Base-by-base conservation (phyloP, 2,329 filamentous ascomycete genomes). In the Fusarium brachygibbosum region DNA sequence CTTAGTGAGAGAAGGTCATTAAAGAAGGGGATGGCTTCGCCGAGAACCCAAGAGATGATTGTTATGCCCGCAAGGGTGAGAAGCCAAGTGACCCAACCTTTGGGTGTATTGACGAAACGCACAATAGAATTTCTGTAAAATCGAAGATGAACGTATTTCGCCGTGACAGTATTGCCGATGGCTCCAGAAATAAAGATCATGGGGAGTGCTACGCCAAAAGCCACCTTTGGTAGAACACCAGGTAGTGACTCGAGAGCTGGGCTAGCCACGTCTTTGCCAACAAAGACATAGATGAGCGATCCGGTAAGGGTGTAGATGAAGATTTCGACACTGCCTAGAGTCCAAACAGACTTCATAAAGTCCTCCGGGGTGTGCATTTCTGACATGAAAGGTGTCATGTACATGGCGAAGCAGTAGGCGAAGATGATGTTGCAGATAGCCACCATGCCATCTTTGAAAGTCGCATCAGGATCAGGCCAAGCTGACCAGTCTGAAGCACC, bases 11-110 rank as follows among this genome's bases (percentile, higher is more conserved):
- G 80, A 37, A 93, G 80, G 42, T 90, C 83, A 61, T 87, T 87
- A 79, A 93, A 94, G 74, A 90, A 88, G 1, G 91, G 91, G 44
- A 93, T 90, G 0, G 89, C 87, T 69, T 91, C 87, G 84, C 88
- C 88, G 8, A 90, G 54, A 12, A 90, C 53, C 55, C 68, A 73
- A 0, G 71, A 44, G 11, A 73, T 44, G 8, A 68, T 44, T 80
- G 90, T 93, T 23, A 90, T 76, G 34, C 76, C 69, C 1, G 83
- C 77, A 25, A 88, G 85, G 12, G 93, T 85, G 2, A 68, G 80
- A 2, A 88, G 74, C 91, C 91, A 92, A 4, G 79, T 79, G 31
- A 77, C 59, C 80, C 81, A 82, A 7, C 80, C 73, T 16, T 69
- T 70, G 1, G 55, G 50, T 1, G 73, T 69, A 16, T 75, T 74